A percentile compares a stretch with the other conserved stretches of the same genome.
Evolutionary conservation across 257 asterid species (phyloP).

Genomic region (Datura wrightii): DNA sequence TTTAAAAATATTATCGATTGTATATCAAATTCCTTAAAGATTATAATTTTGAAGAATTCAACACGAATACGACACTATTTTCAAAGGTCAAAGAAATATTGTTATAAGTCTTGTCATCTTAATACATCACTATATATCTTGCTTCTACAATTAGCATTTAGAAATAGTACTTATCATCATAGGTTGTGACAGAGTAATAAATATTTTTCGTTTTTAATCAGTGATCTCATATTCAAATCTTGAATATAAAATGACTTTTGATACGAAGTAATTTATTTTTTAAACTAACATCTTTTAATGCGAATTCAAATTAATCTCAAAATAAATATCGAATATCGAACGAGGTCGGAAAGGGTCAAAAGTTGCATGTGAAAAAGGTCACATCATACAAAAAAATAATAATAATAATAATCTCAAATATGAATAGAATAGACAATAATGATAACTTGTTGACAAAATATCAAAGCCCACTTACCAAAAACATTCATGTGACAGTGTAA

Average conservation of each 20-base stretch:
- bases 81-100: background rate
- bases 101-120: background rate
- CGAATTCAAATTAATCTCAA: no score
- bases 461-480: constrained; percentile 17
- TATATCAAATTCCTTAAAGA: no score
- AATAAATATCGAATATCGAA: no score
- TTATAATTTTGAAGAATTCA: no score
- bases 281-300: no score
- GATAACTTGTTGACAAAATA: constrained; percentile 13
- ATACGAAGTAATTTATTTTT: no score
- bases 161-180: background rate
- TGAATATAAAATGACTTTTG: no score
- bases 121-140: background rate
- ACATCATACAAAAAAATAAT: background rate
- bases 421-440: background rate
- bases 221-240: no score
- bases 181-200: no score
- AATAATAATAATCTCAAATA: background rate
- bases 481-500: background rate
- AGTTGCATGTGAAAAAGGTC: background rate
- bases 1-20: no score
- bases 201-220: no score
- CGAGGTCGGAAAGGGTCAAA: background rate
- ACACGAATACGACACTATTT: no score
- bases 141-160: background rate